These are phyloP conservation scores for Flaveria sonorensis DNA, from an alignment of 129 eudicot genomes.

Conservation along the genomic window DNA sequence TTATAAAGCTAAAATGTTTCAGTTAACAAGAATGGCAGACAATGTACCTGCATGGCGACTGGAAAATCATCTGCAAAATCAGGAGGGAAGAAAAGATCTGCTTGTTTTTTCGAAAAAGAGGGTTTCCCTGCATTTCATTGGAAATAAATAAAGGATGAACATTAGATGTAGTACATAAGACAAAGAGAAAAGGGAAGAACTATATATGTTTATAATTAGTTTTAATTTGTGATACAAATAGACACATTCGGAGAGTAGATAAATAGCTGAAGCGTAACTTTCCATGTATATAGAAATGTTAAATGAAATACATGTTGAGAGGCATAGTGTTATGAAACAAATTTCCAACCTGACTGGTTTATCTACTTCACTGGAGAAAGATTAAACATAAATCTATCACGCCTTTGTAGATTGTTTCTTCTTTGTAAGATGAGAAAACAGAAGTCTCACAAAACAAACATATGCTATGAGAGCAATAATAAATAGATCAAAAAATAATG, in stretches of 20 bases:
- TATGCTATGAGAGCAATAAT: background rate
- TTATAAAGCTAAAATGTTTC: background rate
- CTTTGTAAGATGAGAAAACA: slow-evolving; percentile 3
- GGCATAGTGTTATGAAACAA: background rate
- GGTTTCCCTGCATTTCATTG: slow-evolving; percentile 62
- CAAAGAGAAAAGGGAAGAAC: background rate
- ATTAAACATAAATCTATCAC: background rate
- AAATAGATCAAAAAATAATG: background rate
- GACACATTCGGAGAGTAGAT: slow-evolving; percentile 4
- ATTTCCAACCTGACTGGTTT: background rate
- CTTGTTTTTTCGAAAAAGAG: slow-evolving; percentile 83
- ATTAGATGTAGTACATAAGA: slow-evolving; percentile 1
- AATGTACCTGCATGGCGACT: slow-evolving; percentile 88
- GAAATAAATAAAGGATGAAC: background rate
- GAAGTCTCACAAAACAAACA: background rate
- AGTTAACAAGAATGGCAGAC: slow-evolving; percentile 3
- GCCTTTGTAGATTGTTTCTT: slow-evolving; percentile 21
- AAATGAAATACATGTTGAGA: background rate
- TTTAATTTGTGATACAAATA: background rate
- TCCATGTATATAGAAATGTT: background rate
- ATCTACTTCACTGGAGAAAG: slow-evolving; percentile 2
- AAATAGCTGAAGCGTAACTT: background rate
- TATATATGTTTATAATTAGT: background rate
- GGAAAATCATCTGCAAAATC: slow-evolving; percentile 97
- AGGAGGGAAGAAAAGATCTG: slow-evolving; percentile 96